A percentile compares a stretch with the other conserved stretches of the same genome.
phyloP scores from a whole-genome alignment of 257 asterid species.

The Ajuga chamaepitys region DNA sequence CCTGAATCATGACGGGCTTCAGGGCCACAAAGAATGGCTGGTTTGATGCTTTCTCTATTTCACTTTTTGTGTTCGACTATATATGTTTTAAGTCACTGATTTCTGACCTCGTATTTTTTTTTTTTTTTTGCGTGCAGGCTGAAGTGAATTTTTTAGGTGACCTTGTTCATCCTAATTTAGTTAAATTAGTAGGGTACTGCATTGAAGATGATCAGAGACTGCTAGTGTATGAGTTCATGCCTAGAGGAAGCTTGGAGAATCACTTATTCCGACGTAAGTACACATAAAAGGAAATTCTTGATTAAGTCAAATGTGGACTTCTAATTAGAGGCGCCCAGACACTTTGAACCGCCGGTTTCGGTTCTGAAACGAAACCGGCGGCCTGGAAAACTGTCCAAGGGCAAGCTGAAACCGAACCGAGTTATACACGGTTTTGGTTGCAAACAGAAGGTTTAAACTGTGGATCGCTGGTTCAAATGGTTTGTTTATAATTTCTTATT shows the following conservation, averaged over 20 bases:
- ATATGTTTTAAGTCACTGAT: not conserved
- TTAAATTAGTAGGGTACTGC: constrained; percentile 50
- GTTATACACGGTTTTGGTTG: too few species aligned
- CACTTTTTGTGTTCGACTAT: not conserved
- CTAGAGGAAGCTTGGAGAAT: constrained; percentile 65
- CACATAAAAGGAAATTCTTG: not conserved
- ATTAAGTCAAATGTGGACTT: too few species aligned
- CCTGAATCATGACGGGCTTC: constrained; percentile 72
- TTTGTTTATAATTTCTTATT: too few species aligned
- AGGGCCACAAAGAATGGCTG: constrained; percentile 94
- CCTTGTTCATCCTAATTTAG: constrained; percentile 51
- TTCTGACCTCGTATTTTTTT: constrained; percentile 8
- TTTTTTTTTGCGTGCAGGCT: constrained; percentile 39
- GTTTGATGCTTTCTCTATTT: constrained; percentile 31
- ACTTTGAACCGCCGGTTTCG: too few species aligned
- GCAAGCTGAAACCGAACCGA: too few species aligned
- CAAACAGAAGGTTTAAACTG: too few species aligned
- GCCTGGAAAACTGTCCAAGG: too few species aligned
- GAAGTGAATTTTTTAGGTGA: constrained; percentile 59
- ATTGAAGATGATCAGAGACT: constrained; percentile 56
- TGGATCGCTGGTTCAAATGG: too few species aligned
- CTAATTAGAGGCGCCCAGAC: too few species aligned
- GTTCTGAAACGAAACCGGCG: too few species aligned
- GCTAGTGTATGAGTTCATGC: constrained; percentile 53
- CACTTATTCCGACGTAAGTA: constrained; percentile 55